Percentiles rank a stretch among this genome's conserved stretches.
Evolutionary conservation across 2,329 filamentous ascomycete species (phyloP).

Genomic region (Allantophomopsis cytisporea): DNA sequence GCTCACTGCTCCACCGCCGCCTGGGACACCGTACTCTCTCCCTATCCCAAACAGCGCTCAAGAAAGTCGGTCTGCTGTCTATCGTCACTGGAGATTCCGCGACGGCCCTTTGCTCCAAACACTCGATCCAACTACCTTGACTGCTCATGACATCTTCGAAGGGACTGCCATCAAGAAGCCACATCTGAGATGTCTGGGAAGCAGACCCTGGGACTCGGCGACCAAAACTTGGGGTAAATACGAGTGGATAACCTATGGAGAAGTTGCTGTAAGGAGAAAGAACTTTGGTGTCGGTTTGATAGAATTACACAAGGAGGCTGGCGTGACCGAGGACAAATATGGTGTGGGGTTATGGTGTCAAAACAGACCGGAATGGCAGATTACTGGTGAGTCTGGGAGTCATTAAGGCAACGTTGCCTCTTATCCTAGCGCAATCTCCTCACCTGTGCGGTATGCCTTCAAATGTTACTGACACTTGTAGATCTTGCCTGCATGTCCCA

Average conservation of each 20-base stretch:
- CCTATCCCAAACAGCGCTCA: slow-evolving; percentile 61
- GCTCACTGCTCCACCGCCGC: slow-evolving; percentile 13
- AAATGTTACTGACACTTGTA: slow-evolving; percentile 17
- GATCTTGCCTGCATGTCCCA: slow-evolving; percentile 84
- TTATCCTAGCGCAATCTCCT: too few relatives aligned
- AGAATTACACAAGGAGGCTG: slow-evolving; percentile 63
- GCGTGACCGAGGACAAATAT: slow-evolving; percentile 52
- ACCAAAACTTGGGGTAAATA: slow-evolving; percentile 65
- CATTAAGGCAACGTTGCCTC: neutral
- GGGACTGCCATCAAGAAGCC: slow-evolving; percentile 45
- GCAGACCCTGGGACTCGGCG: slow-evolving; percentile 62
- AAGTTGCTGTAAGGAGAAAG: slow-evolving; percentile 65
- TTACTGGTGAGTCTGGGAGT: slow-evolving; percentile 40
- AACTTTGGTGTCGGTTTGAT: slow-evolving; percentile 79
- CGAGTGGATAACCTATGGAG: slow-evolving; percentile 70
- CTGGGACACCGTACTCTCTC: slow-evolving; percentile 53
- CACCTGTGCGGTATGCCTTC: too few relatives aligned
- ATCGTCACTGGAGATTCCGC: slow-evolving; percentile 69
- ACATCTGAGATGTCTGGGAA: slow-evolving; percentile 63
- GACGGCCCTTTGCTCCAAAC: slow-evolving; percentile 60
- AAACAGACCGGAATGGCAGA: slow-evolving; percentile 82
- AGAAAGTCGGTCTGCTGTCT: slow-evolving; percentile 61
- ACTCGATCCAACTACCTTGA: slow-evolving; percentile 56
- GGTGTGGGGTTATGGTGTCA: slow-evolving; percentile 77
- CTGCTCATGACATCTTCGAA: slow-evolving; percentile 74